Conservation (phyloP, 768 basidiomycete genomes). For the Pulveroboletus sp. region DNA sequence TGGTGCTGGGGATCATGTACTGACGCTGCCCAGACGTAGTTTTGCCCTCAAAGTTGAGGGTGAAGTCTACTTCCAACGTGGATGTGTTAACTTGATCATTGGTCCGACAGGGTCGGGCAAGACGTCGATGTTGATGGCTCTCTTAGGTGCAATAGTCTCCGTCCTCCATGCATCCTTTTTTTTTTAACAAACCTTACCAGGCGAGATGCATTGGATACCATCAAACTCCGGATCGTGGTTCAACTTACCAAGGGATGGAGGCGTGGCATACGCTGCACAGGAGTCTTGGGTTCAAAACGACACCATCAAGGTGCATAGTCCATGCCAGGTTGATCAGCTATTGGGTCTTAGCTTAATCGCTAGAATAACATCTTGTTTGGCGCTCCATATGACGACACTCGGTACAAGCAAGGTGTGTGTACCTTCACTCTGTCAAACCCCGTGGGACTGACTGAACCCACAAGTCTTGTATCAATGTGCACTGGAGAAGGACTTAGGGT, state of each 20-base stretch:
- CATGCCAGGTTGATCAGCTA: neutral
- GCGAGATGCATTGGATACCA: slow-evolving; percentile 4
- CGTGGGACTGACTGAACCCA: neutral
- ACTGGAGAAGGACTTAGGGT: neutral
- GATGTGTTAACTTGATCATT: slow-evolving; percentile 1
- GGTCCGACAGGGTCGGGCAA: slow-evolving; percentile 2
- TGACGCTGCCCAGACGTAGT: neutral
- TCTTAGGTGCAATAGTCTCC: neutral
- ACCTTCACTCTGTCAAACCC: neutral
- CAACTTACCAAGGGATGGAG: slow-evolving; percentile 1
- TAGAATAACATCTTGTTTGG: slow-evolving; percentile 2
- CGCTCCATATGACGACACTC: neutral
- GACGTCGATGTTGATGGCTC: slow-evolving; percentile 4
- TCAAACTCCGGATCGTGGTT: neutral
- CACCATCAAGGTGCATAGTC: neutral
- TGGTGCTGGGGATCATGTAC: neutral
- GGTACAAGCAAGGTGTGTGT: neutral
- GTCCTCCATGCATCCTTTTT: neutral
- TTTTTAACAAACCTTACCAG: neutral
- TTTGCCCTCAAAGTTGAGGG: neutral
- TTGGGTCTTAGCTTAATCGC: neutral
- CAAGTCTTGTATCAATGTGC: slow-evolving; percentile 1
- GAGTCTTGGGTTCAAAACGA: slow-evolving; percentile 4
- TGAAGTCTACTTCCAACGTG: neutral
- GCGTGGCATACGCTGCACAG: slow-evolving; percentile 1